Evolutionary conservation across 192 early-diverging fungal species (phyloP).

Genomic region (Backusella circina): DNA sequence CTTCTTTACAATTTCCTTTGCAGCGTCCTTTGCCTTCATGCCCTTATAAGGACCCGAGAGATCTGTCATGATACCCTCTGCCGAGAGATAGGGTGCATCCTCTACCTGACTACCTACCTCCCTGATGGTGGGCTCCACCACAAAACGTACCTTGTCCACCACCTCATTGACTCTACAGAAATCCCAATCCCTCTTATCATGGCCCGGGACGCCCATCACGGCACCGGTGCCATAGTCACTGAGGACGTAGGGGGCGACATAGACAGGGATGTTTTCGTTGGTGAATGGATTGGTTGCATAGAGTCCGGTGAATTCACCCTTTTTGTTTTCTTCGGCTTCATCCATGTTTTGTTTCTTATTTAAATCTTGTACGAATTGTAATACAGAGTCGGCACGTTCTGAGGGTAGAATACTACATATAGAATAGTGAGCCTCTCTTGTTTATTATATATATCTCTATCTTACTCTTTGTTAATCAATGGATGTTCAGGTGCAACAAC

Average conservation of each 20-base stretch:
- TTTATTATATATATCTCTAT: no score
- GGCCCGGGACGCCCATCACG: slow-evolving; percentile 84
- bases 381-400: slow-evolving; percentile 18
- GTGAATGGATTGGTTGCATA: slow-evolving; percentile 64
- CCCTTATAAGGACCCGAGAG: slow-evolving; percentile 56
- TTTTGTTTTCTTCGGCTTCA: slow-evolving; percentile 32
- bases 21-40: slow-evolving; percentile 57
- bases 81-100: slow-evolving; percentile 36
- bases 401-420: slow-evolving; percentile 9
- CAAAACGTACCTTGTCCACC: slow-evolving; percentile 41
- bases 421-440: no score
- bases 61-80: slow-evolving; percentile 53
- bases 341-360: slow-evolving; percentile 25
- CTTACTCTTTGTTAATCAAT: slow-evolving; percentile 26
- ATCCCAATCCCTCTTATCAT: slow-evolving; percentile 71
- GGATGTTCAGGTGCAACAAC: slow-evolving; percentile 63
- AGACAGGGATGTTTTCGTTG: slow-evolving; percentile 56
- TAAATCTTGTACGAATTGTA: slow-evolving; percentile 25
- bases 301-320: slow-evolving; percentile 59
- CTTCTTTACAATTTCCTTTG: slow-evolving; percentile 45
- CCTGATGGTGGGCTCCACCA: slow-evolving; percentile 38
- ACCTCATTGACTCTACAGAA: slow-evolving; percentile 58
- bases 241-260: slow-evolving; percentile 70
- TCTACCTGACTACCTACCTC: slow-evolving; percentile 1
- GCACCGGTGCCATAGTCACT: slow-evolving; percentile 79